These are phyloP conservation scores for Heliamphora ciliata DNA, from an alignment of 179 eudicot species.

Conservation along the genomic window DNA sequence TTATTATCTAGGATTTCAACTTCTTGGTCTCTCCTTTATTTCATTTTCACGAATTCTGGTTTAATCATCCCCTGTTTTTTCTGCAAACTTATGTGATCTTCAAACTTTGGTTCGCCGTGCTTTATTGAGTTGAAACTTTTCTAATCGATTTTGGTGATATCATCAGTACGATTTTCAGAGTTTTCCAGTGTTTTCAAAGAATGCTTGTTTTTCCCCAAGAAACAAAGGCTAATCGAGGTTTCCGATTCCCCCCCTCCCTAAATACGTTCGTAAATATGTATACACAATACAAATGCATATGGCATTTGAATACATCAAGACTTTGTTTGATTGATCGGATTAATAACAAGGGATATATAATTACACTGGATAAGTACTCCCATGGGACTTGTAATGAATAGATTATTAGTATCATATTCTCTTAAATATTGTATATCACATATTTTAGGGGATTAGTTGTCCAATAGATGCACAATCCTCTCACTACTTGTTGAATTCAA, in stretches of 20 bases:
- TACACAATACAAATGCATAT: not conserved
- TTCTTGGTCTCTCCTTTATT: not conserved
- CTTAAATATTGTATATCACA: too few species aligned
- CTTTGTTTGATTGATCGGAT: not conserved
- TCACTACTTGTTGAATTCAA: too few species aligned
- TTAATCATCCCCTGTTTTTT: not conserved
- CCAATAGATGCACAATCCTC: too few species aligned
- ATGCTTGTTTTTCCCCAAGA: not conserved
- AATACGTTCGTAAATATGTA: not conserved
- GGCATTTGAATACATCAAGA: not conserved
- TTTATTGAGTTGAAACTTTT: not conserved
- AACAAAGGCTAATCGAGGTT: not conserved
- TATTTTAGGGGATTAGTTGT: too few species aligned
- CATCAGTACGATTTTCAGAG: not conserved
- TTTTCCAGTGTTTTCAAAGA: not conserved
- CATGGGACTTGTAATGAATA: too few species aligned
- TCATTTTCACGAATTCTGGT: not conserved
- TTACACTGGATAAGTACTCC: too few species aligned
- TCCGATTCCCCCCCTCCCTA: not conserved
- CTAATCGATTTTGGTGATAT: not conserved
- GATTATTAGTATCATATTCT: too few species aligned
- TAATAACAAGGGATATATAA: too few species aligned
- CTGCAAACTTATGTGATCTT: not conserved
- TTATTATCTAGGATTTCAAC: not conserved
- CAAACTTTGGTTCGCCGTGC: not conserved